Evolutionary conservation across 2,329 filamentous ascomycete genomes (phyloP).

Genomic region (Gaeumannomyces sp.): DNA sequence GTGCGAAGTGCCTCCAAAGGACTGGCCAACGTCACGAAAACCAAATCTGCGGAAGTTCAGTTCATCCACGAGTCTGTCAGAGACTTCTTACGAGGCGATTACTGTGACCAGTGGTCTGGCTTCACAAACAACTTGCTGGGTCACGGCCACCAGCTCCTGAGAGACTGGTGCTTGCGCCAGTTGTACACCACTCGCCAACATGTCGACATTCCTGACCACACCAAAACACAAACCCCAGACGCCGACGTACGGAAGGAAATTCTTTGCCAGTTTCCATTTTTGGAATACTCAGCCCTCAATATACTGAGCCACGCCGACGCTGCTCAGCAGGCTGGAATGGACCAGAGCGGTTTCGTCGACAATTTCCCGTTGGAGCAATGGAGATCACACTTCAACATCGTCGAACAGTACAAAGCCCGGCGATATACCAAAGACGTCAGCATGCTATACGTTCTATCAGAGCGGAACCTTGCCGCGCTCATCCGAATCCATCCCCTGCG

Average conservation of each 20-base stretch:
- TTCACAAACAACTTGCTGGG: slow-evolving; percentile 24
- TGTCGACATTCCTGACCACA: background rate
- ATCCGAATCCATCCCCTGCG: slow-evolving; percentile 8
- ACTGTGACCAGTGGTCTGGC: slow-evolving; percentile 26
- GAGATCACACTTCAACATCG: background rate
- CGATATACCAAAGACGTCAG: background rate
- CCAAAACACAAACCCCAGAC: background rate
- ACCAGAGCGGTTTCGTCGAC: slow-evolving; percentile 26
- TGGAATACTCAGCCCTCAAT: slow-evolving; percentile 37
- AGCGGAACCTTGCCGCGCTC: slow-evolving; percentile 9
- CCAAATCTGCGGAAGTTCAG: slow-evolving; percentile 31
- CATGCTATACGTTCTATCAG: slow-evolving; percentile 10
- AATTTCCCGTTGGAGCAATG: slow-evolving; percentile 17
- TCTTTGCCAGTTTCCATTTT: slow-evolving; percentile 32
- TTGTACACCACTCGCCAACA: slow-evolving; percentile 17
- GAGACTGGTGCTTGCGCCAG: slow-evolving; percentile 35
- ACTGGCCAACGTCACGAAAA: slow-evolving; percentile 34
- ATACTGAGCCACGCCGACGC: slow-evolving; percentile 34
- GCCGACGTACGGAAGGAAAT: background rate
- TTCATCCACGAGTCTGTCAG: slow-evolving; percentile 48
- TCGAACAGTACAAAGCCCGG: too few species aligned
- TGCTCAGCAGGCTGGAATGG: slow-evolving; percentile 22
- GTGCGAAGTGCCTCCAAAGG: slow-evolving; percentile 43
- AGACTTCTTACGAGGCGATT: slow-evolving; percentile 37
- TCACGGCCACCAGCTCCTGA: slow-evolving; percentile 36